Evolutionary conservation across 345 rosid species (phyloP), one percentile per base, ranked within the genome.

Genomic region (Salix arbutifolia): DNA sequence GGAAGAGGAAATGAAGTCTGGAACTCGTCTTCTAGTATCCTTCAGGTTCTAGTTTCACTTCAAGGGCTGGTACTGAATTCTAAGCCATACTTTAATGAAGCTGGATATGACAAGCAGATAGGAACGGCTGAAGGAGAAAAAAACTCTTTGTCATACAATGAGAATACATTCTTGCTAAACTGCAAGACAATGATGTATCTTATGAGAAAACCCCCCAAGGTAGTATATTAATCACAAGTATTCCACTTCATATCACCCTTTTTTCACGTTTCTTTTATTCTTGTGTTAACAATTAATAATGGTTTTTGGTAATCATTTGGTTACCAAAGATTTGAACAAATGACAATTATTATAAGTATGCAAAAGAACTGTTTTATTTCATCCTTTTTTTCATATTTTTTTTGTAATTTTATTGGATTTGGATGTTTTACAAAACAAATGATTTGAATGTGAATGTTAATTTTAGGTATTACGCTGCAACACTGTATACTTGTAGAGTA

Each of bases 51-150:
- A 74, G 98, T 96, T 80, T 96, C 99, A 76, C 94, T 96, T 44
- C 99, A 96, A 83, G 99, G 98, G 40, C 79, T 96, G 77, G 99
- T 96, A 79, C 88, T 96, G 72, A 96, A 96, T 84, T 84, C 97
- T n/a, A 94, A 82, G 79, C 99, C 99, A 44, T 96, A 96, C 86
- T 96, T 96, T 84, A 96, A 96, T 76, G 99, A 96, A 88, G 97
- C 99, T 31, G 98, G 98, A 72, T 96, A 94, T 67, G 98, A 94
- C 80, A 94, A 90, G 81, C 98, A 96, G 80, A 77, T 91, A 5
- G 97, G 98, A 74, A 91, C 98, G 40, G 97, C 94, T 9, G 99
- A 96, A 82, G 99, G 99, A 76, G 99, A 96, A 88, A 96, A 90
- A 82, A 96, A 92, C 81, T 94, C 98, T 0, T 66, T 94, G 75